Conservation (phyloP, 2,329 filamentous ascomycete genomes). For the Colletotrichum theobromicola region DNA sequence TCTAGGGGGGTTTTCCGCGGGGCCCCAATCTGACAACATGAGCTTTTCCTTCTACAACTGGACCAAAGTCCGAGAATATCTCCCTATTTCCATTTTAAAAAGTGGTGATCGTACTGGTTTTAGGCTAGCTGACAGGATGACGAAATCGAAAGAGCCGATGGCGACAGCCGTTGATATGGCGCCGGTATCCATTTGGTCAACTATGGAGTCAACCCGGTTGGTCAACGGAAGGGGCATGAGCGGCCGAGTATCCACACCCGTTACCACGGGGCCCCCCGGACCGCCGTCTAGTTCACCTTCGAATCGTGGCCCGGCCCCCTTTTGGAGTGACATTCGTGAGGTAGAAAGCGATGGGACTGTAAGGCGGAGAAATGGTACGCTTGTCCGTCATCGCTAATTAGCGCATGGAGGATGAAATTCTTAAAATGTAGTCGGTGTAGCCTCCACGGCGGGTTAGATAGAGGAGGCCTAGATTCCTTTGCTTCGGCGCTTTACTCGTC, state of each 20-base stretch:
- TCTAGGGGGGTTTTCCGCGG: background rate
- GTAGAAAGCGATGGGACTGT: background rate
- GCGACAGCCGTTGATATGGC: background rate
- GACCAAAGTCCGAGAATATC: background rate
- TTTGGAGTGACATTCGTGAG: background rate
- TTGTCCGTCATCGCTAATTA: background rate
- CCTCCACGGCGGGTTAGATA: background rate
- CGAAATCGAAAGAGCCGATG: constrained; percentile 9
- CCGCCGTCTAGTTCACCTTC: background rate
- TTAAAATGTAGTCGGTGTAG: background rate
- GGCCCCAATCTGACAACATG: background rate
- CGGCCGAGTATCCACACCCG: background rate
- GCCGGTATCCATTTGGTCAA: background rate
- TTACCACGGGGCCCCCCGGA: background rate
- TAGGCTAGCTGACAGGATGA: background rate
- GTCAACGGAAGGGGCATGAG: background rate
- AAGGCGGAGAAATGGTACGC: background rate
- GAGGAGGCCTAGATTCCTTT: background rate
- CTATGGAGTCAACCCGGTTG: constrained; percentile 8
- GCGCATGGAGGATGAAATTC: background rate
- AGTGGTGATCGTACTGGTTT: background rate
- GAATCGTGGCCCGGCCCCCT: background rate
- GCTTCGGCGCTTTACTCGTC: background rate
- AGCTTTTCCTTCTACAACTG: background rate
- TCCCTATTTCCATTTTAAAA: background rate